Conservation (phyloP, 768 basidiomycete genomes). For the Macrolepiota fuliginosa region DNA sequence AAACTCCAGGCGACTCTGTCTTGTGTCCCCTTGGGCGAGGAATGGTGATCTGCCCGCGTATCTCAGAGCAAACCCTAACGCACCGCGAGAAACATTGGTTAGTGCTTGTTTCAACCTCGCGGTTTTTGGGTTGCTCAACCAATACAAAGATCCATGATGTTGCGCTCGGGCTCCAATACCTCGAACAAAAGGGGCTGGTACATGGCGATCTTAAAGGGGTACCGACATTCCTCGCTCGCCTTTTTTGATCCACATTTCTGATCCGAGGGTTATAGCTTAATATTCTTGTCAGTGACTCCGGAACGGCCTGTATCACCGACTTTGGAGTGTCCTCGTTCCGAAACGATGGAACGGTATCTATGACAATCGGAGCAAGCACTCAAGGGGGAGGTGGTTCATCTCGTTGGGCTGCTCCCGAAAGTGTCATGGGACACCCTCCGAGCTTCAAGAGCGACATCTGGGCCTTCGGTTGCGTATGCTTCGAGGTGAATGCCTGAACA, state of each 20-base stretch:
- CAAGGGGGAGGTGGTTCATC: neutral
- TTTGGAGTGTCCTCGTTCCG: constrained; percentile 13
- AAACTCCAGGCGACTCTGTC: neutral
- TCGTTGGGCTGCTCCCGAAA: constrained; percentile 19
- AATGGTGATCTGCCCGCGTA: neutral
- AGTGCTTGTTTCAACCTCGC: neutral
- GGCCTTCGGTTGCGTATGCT: constrained; percentile 16
- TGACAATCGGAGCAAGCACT: neutral
- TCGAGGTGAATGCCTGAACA: constrained; percentile 8
- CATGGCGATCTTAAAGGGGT: constrained; percentile 19
- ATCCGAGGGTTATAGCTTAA: constrained; percentile 8
- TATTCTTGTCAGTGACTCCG: constrained; percentile 11
- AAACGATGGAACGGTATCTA: constrained; percentile 1
- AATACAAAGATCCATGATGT: constrained; percentile 12
- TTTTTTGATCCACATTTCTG: neutral
- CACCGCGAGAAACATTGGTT: neutral
- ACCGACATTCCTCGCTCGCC: neutral
- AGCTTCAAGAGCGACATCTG: constrained; percentile 16
- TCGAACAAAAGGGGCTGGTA: constrained; percentile 10
- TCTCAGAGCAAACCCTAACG: neutral
- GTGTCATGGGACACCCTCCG: neutral
- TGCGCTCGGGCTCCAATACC: constrained; percentile 9
- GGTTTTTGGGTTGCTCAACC: neutral
- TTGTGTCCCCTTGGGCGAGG: constrained; percentile 12
- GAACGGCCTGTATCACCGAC: constrained; percentile 16